These are phyloP conservation scores for Pterula multifida DNA, from an alignment of 1,284 basidiomycete genomes.

Conservation along the genomic window DNA sequence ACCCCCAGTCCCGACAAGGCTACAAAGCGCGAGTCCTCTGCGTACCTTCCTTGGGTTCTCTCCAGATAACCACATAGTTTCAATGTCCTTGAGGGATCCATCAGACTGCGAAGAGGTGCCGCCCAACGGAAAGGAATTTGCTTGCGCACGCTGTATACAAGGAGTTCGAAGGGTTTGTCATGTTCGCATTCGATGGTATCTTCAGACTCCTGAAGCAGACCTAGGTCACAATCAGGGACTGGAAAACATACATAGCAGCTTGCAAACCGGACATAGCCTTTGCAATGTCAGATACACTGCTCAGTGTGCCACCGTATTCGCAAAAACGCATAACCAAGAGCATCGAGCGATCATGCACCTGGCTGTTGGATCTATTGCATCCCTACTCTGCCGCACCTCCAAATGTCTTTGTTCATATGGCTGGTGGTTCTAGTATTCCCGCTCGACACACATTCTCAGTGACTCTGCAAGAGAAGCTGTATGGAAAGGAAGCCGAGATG, in stretches of 20 bases:
- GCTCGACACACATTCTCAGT: slow-evolving; percentile 56
- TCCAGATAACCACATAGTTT: slow-evolving; percentile 35
- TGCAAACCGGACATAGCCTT: slow-evolving; percentile 61
- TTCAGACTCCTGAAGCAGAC: background rate
- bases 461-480: slow-evolving; percentile 42
- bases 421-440: slow-evolving; percentile 38
- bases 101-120: slow-evolving; percentile 53
- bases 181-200: background rate
- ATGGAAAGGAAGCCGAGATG: slow-evolving; percentile 39
- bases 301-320: slow-evolving; percentile 47
- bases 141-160: slow-evolving; percentile 48
- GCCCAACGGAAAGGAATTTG: slow-evolving; percentile 45
- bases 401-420: slow-evolving; percentile 55
- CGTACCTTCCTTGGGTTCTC: slow-evolving; percentile 49
- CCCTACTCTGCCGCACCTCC: slow-evolving; percentile 15
- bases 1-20: slow-evolving; percentile 48
- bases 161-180: slow-evolving; percentile 54
- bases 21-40: slow-evolving; percentile 35
- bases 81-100: slow-evolving; percentile 55
- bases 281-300: slow-evolving; percentile 59
- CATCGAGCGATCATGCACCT: slow-evolving; percentile 51
- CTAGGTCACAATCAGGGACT: slow-evolving; percentile 45
- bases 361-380: slow-evolving; percentile 44
- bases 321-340: slow-evolving; percentile 67
- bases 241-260: slow-evolving; percentile 34